Base-by-base conservation (phyloP, 306 rosid genomes). In the Parietaria judaica region DNA sequence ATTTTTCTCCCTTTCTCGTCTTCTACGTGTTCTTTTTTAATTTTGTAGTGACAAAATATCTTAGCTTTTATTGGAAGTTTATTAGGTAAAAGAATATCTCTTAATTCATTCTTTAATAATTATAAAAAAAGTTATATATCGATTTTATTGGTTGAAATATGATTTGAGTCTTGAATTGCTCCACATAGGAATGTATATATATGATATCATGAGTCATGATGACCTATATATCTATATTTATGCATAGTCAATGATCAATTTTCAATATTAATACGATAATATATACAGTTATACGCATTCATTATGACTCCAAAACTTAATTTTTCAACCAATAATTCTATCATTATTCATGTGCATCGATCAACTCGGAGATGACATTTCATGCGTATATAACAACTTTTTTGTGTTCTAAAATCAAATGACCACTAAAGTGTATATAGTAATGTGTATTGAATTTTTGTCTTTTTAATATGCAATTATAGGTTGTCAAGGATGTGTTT, bases 291-390 rank as follows among this genome's bases (percentile, higher is more conserved):
- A 6, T 58, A 38, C 9, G 15, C 53, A 39, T 7, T 59, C 51
- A 31, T 8, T 56, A 15, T 49, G 14, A 49, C 14, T 9, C 44
- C 44, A 56, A 11, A 56, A 56, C 36, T 56, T 56, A 43, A 16
- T 3, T 55, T 36, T 8, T 36, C 43, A 3, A 41, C 45, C 45
- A 41, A 3, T 41, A 41, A 41, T 41, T 41, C 45, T 9, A 59
- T 44, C 11, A 36, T 56, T 7, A 5, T 31, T 54, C 4, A 10
- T 56, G 44, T 39, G 13, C n/a, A 43, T 41, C 31, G 31, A 23
- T 23, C 64, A 39, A 39, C 36, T 59, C 51, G 35, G 64, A 59
- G 64, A 59, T 43, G 64, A 59, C 64, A 59, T 15, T 39, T 39
- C 64, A 59, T 44, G 51, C 8, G 64, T n/a, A 23, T 23, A 23